A percentile compares a stretch with the other conserved stretches of the same genome.
Conservation (phyloP, 1,284 basidiomycete genomes). For the Sutorius eximius region DNA sequence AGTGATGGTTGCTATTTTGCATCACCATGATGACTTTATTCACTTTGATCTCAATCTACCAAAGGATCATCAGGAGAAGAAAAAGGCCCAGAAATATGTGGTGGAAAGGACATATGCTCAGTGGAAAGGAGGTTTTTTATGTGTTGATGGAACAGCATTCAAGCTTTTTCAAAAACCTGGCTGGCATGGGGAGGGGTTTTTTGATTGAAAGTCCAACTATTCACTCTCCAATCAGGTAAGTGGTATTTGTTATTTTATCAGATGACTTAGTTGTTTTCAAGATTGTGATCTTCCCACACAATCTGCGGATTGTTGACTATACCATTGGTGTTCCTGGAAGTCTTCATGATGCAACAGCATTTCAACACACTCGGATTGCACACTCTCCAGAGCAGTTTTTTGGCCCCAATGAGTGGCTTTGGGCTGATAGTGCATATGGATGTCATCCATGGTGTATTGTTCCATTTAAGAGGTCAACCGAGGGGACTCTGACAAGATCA, state of each 20-base stretch:
- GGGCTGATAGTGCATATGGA: conserved; percentile 11
- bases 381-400: background rate
- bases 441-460: conserved; percentile 9
- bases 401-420: conserved; percentile 12
- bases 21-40: no score
- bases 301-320: conserved; percentile 21
- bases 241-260: background rate
- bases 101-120: background rate
- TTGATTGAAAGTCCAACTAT: conserved; percentile 13
- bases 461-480: conserved; percentile 15
- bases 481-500: background rate
- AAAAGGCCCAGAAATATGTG: conserved; percentile 1
- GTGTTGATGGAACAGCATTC: no score
- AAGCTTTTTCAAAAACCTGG: conserved; percentile 1
- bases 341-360: conserved; percentile 15
- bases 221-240: conserved; percentile 15
- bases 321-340: conserved; percentile 21
- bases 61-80: background rate
- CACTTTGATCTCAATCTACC: no score
- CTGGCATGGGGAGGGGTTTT: background rate
- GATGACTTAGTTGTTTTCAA: background rate
- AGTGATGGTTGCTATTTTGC: no score
- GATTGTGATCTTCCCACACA: no score
- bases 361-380: background rate
- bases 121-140: conserved; percentile 4